Conservation (phyloP, 768 basidiomycete species). For the Exidia glandulosa region DNA sequence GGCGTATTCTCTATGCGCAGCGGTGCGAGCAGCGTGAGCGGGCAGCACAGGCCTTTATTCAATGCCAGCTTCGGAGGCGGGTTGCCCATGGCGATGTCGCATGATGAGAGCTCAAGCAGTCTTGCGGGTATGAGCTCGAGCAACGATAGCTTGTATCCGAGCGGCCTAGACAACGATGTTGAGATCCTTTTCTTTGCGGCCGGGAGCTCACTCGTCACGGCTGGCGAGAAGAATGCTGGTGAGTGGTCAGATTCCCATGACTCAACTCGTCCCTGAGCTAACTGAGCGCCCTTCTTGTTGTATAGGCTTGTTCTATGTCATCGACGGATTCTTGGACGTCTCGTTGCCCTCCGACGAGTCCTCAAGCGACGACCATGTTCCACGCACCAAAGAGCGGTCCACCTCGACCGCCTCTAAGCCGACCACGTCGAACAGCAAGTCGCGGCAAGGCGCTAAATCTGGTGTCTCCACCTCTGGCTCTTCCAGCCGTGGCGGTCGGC, state of each 20-base stretch:
- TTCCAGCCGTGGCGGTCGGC: not conserved
- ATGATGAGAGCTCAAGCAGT: not conserved
- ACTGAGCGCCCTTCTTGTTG: not conserved
- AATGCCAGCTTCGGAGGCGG: conserved; percentile 63
- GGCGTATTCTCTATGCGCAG: conserved; percentile 7
- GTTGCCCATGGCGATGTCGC: not conserved
- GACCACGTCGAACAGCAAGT: not conserved
- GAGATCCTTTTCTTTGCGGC: conserved; percentile 90
- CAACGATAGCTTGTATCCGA: conserved; percentile 44
- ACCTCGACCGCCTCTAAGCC: not conserved
- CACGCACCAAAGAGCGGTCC: not conserved
- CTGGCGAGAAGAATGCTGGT: conserved; percentile 86
- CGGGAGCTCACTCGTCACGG: conserved; percentile 74
- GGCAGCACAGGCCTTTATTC: conserved; percentile 25
- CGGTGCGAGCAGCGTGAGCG: conserved; percentile 11
- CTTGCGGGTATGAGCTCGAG: conserved; percentile 10
- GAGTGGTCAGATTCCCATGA: conserved; percentile 4
- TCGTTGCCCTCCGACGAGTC: conserved; percentile 46
- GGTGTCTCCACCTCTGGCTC: not conserved
- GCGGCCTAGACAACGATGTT: conserved; percentile 88
- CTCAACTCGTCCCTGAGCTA: not conserved
- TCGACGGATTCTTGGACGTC: conserved; percentile 93
- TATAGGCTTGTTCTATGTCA: conserved; percentile 81
- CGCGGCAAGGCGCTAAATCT: not conserved
- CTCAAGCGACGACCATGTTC: conserved; percentile 1